phyloP scores from a whole-genome alignment of 78 protist species.

The Anaeramoeba flamelloides region DNA sequence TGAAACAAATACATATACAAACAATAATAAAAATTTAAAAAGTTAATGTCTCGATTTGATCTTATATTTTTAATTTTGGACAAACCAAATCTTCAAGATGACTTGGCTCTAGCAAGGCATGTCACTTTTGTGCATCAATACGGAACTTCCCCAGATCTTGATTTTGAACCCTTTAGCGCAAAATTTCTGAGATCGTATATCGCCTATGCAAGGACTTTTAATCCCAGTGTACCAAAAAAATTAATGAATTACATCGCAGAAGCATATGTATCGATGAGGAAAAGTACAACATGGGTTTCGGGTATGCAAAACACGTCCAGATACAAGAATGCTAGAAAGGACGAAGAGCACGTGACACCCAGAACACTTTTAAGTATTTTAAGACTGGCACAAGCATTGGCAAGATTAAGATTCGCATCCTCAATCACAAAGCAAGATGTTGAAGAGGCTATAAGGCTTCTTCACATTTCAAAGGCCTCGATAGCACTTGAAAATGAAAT shows the following conservation, averaged over 20 bases:
- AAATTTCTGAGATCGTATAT: constrained; percentile 54
- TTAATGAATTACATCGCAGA: constrained; percentile 36
- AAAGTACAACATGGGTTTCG: constrained; percentile 9
- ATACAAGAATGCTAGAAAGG: background rate
- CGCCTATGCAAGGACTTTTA: constrained; percentile 14
- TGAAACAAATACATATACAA: constrained; percentile 81
- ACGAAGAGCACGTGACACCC: constrained; percentile 54
- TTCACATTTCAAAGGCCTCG: constrained; percentile 39
- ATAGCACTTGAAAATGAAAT: background rate
- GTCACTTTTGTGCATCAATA: constrained; percentile 66
- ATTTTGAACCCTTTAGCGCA: constrained; percentile 18
- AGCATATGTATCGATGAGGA: constrained; percentile 43
- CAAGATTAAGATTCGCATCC: constrained; percentile 37
- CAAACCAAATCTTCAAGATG: constrained; percentile 45
- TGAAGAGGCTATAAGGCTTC: constrained; percentile 65
- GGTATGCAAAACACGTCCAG: background rate
- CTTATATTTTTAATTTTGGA: constrained; percentile 81
- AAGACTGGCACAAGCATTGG: constrained; percentile 78
- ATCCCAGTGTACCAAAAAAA: constrained; percentile 48
- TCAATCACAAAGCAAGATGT: constrained; percentile 44
- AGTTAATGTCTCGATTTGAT: constrained; percentile 89
- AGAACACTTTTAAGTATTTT: constrained; percentile 80
- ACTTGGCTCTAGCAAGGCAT: constrained; percentile 71
- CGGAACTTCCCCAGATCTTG: constrained; percentile 24
- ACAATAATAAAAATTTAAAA: constrained; percentile 18